Percentiles rank a stretch among this genome's conserved stretches.
Evolutionary conservation across 1,139 yeast species (phyloP).

Genomic region (Zygosaccharomyces sapae): DNA sequence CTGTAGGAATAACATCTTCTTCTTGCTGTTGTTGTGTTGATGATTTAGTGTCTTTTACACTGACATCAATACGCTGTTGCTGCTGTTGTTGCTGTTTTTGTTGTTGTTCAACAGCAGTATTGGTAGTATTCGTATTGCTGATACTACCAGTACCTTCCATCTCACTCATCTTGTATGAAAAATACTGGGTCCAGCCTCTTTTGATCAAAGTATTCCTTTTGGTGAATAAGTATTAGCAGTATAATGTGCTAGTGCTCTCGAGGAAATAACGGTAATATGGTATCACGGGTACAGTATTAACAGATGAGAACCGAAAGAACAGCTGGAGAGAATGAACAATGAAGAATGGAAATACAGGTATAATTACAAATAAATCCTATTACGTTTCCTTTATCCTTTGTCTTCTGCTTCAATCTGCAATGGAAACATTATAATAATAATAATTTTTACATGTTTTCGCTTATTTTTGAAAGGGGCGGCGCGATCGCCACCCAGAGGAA

Average conservation of each 20-base stretch:
- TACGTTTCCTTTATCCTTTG: neutral
- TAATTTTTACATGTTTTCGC: neutral
- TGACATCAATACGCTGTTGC: constrained; percentile 1
- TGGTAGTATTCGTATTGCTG: neutral
- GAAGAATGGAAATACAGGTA: neutral
- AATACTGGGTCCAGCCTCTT: neutral
- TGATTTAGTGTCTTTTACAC: neutral
- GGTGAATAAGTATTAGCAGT: neutral
- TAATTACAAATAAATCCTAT: neutral
- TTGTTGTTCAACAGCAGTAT: constrained; percentile 7
- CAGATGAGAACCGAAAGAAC: neutral
- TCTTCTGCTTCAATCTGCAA: neutral
- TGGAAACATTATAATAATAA: constrained; percentile 1
- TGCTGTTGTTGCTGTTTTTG: constrained; percentile 5
- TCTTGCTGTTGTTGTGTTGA: constrained; percentile 11
- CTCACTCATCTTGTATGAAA: constrained; percentile 2
- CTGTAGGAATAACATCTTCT: constrained; percentile 77
- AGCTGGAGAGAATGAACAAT: neutral
- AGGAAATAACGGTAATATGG: neutral
- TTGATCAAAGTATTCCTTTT: neutral
- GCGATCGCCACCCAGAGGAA: constrained; percentile 6
- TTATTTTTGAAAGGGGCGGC: constrained; percentile 11
- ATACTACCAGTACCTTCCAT: constrained; percentile 3
- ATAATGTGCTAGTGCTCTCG: neutral
- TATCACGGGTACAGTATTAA: neutral